Conservation (phyloP, 495 filamentous ascomycete species). For the Podospora australis region DNA sequence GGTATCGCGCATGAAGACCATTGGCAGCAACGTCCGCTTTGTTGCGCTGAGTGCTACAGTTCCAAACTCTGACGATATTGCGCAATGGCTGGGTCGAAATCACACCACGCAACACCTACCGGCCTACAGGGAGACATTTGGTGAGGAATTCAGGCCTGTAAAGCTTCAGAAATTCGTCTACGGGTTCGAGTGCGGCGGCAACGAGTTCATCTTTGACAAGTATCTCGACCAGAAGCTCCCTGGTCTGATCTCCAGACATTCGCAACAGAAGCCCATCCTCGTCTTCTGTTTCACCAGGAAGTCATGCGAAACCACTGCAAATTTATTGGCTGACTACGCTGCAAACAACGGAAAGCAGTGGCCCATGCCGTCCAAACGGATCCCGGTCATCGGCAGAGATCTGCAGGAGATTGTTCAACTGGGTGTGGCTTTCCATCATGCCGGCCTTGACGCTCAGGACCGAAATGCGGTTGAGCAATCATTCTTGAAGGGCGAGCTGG, state of each 20-base stretch:
- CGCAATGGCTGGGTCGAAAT: conserved; percentile 82
- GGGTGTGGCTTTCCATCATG: conserved; percentile 92
- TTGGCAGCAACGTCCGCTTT: conserved; percentile 81
- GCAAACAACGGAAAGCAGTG: conserved; percentile 55
- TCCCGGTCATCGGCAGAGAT: conserved; percentile 54
- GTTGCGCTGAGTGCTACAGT: conserved; percentile 89
- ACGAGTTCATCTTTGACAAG: conserved; percentile 87
- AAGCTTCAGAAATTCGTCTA: conserved; percentile 81
- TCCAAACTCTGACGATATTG: conserved; percentile 87
- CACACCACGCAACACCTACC: conserved; percentile 59
- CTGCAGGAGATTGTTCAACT: conserved; percentile 56
- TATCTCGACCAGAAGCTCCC: conserved; percentile 67
- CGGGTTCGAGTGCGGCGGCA: conserved; percentile 56
- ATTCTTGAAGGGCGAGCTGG: conserved; percentile 70
- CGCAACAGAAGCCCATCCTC: conserved; percentile 78
- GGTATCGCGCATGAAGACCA: conserved; percentile 93
- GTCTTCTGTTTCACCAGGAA: conserved; percentile 86
- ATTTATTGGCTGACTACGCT: conserved; percentile 63
- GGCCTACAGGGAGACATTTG: conserved; percentile 73
- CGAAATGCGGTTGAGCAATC: conserved; percentile 62
- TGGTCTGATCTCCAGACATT: conserved; percentile 68
- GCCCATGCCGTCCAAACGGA: conserved; percentile 51
- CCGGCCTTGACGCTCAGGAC: conserved; percentile 69
- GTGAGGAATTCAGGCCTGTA: conserved; percentile 86
- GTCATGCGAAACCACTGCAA: conserved; percentile 70